phyloP scores from a whole-genome alignment of 441 rosid species.

The Adansonia gregorii region DNA sequence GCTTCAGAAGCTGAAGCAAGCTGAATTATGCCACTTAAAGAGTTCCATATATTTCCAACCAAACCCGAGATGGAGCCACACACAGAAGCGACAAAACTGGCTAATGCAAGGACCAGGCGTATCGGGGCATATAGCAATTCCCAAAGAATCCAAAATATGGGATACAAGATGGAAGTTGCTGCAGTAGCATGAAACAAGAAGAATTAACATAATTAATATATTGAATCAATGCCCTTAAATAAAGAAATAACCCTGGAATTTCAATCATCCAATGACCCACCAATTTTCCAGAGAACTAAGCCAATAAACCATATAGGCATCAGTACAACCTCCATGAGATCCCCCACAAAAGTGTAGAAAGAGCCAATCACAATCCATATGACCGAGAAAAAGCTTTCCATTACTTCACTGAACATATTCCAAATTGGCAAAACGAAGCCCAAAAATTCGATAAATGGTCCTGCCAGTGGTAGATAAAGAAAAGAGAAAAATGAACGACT shows the following conservation, averaged over 20 bases:
- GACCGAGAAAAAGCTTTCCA: constrained; percentile 52
- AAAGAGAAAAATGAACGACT: constrained; percentile 63
- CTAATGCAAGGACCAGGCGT: constrained; percentile 58
- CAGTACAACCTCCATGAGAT: constrained; percentile 53
- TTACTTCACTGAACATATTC: constrained; percentile 55
- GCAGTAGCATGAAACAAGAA: constrained; percentile 37
- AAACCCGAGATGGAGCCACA: constrained; percentile 49
- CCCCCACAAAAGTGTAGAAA: constrained; percentile 53
- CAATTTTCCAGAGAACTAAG: constrained; percentile 55
- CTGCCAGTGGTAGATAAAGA: constrained; percentile 61
- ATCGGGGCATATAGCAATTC: constrained; percentile 77
- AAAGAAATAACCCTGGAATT: background rate
- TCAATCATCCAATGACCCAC: constrained; percentile 43
- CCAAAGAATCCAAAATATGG: constrained; percentile 67
- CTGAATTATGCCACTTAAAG: constrained; percentile 53
- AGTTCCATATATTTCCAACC: constrained; percentile 60
- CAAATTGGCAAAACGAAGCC: constrained; percentile 65
- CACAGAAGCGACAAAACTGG: constrained; percentile 48
- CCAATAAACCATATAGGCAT: constrained; percentile 61
- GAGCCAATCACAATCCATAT: constrained; percentile 55
- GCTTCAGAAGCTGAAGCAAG: constrained; percentile 69
- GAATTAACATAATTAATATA: constrained; percentile 7
- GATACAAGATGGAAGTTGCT: constrained; percentile 63
- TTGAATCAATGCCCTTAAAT: background rate
- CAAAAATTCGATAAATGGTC: constrained; percentile 54